A percentile compares a stretch with the other conserved stretches of the same genome.
Conservation (phyloP, 2,329 filamentous ascomycete species). For the Xylaria hypoxylon region DNA sequence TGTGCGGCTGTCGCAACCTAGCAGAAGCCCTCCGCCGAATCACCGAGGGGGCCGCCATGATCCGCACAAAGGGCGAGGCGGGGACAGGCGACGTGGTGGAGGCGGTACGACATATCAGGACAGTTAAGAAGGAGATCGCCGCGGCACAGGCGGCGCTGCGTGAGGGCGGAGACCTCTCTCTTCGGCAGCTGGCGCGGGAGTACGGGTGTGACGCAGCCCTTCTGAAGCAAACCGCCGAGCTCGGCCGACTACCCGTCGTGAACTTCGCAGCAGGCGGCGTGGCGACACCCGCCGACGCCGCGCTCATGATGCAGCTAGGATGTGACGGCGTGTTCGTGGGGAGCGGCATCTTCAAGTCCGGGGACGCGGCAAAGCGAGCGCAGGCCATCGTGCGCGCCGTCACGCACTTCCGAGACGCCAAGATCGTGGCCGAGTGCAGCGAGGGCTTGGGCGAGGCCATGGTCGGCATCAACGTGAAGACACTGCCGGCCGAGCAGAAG, state of each 20-base stretch:
- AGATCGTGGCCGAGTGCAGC: constrained; percentile 87
- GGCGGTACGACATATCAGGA: constrained; percentile 95
- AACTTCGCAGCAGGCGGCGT: constrained; percentile 99
- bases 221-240: constrained; percentile 85
- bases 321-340: constrained; percentile 99
- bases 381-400: constrained; percentile 95
- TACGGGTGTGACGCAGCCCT: constrained; percentile 82
- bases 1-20: constrained; percentile 94
- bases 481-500: constrained; percentile 83
- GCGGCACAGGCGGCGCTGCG: constrained; percentile 80
- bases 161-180: constrained; percentile 62
- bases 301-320: constrained; percentile 97
- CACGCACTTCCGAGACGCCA: constrained; percentile 87
- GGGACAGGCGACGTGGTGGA: constrained; percentile 97
- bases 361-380: constrained; percentile 88
- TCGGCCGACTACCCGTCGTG: constrained; percentile 90
- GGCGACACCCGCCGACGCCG: constrained; percentile 98
- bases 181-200: constrained; percentile 81
- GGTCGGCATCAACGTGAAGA: constrained; percentile 90
- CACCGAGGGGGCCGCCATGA: constrained; percentile 96
- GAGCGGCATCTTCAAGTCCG: constrained; percentile 96
- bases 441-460: constrained; percentile 95
- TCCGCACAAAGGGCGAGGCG: constrained; percentile 97
- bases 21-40: constrained; percentile 93
- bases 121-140: constrained; percentile 84